Evolutionary conservation across 1,139 yeast species (phyloP).

Genomic region (Pneumocystis murina): DNA sequence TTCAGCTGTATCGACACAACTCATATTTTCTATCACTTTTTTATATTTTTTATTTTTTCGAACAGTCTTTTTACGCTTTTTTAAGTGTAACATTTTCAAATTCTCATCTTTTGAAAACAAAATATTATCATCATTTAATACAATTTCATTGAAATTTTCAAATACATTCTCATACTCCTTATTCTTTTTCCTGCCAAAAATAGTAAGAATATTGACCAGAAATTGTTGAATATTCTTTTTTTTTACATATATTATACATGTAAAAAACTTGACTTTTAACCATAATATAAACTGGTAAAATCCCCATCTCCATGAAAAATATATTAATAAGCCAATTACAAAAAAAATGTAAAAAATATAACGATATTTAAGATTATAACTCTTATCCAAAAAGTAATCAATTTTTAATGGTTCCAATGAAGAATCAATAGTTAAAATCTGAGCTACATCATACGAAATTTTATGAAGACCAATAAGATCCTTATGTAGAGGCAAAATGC

Average conservation of each 20-base stretch:
- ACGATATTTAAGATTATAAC: neutral
- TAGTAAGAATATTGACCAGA: neutral
- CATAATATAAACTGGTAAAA: neutral
- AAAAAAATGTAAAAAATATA: neutral
- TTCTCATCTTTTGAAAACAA: neutral
- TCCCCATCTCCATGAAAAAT: neutral
- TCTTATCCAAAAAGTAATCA: neutral
- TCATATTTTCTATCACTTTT: slow-evolving; percentile 1
- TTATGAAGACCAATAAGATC: neutral
- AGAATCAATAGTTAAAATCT: neutral
- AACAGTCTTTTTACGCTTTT: slow-evolving; percentile 7
- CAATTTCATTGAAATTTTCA: neutral
- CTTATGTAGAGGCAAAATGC: neutral
- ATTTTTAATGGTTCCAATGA: neutral
- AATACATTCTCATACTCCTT: neutral
- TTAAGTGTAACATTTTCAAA: neutral
- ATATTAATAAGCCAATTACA: neutral
- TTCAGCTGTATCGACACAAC: neutral
- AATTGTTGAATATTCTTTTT: neutral
- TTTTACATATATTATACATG: neutral
- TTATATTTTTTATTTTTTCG: slow-evolving; percentile 4
- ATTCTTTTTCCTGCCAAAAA: neutral
- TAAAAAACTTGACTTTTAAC: neutral
- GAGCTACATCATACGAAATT: neutral
- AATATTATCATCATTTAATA: neutral